Base-by-base conservation (phyloP, 495 filamentous ascomycete genomes). In the Aspergillus carlsbadensis region DNA sequence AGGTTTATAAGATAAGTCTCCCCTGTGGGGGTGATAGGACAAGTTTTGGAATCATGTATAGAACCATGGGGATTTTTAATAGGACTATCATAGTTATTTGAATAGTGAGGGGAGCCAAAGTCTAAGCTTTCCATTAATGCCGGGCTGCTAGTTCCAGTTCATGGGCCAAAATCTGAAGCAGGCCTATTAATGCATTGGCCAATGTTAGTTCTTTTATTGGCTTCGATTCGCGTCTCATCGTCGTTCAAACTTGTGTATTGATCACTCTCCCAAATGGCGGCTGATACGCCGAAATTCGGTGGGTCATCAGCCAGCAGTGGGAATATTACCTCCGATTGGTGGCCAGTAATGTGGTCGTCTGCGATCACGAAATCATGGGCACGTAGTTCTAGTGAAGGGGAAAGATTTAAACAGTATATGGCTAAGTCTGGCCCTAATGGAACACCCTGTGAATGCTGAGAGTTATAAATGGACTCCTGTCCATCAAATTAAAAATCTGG, bases 131-230 rank as follows among this genome's bases (percentile, higher is more conserved):
- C 44, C 2, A n/a, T 47, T n/a, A 47, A 47, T 34, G 8, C 44
- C 8, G 11, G 26, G 13, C 44, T 47, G 44, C 11, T 47, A n/a
- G 18, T 47, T 47, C 1, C 26, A 47, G 44, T 11, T 11, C 26
- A n/a, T 47, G 14, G 26, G 22, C 29, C 2, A 47, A 34, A 47
- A 47, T 47, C 26, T 10, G 26, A 6, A 47, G 44, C 44, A 47
- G 15, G 6, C 26, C 26, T 47, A 47, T 7, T n/a, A 47, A 29
- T 47, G 26, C 5, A 47, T 47, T 47, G 15, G 10, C n/a, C 29
- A 47, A 15, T 47, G 26, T n/a, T 47, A 34, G 44, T 47, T 47
- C 44, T n/a, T 17, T 34, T n/a, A 34, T 47, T 43, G 22, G 26
- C 15, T 13, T 47, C 14, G 5, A 47, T 10, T 47, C 8, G 15